Evolutionary conservation across 441 rosid genomes (phyloP).

Genomic region (Euphorbia schlechtendalii): DNA sequence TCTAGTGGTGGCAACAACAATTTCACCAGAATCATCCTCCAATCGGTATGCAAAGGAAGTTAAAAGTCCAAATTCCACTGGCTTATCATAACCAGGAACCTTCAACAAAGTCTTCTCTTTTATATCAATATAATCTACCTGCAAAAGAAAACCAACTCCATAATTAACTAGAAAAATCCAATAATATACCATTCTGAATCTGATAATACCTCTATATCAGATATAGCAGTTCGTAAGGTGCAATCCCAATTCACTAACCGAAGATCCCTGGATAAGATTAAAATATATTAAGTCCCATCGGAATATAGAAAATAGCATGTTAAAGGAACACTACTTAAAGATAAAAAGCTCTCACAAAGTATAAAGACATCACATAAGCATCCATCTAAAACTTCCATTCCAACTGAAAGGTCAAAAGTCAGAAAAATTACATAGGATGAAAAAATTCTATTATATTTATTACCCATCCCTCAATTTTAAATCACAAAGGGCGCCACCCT

Average conservation of each 20-base stretch:
- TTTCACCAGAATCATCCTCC: conserved; percentile 76
- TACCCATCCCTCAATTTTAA: too few relatives aligned
- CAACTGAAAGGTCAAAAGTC: neutral
- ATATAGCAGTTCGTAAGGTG: conserved; percentile 73
- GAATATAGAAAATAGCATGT: neutral
- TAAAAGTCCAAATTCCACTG: conserved; percentile 84
- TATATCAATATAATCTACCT: conserved; percentile 80
- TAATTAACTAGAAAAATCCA: conserved; percentile 18
- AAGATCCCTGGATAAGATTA: conserved; percentile 52
- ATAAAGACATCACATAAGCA: neutral
- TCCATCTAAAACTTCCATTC: neutral
- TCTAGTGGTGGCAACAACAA: conserved; percentile 95
- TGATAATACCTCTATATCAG: conserved; percentile 75
- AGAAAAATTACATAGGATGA: too few relatives aligned
- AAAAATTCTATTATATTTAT: too few relatives aligned
- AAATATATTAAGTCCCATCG: conserved; percentile 1
- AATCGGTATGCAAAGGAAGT: conserved; percentile 89
- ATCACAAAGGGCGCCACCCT: too few relatives aligned
- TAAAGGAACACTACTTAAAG: neutral
- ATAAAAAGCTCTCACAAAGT: too few relatives aligned
- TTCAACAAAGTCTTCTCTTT: conserved; percentile 51
- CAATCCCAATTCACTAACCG: conserved; percentile 95
- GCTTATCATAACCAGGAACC: conserved; percentile 80
- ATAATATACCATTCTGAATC: conserved; percentile 16
- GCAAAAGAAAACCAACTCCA: conserved; percentile 23